These are phyloP conservation scores for Wickerhamiella nectarea DNA, from an alignment of 805 yeast species.

Conservation along the genomic window DNA sequence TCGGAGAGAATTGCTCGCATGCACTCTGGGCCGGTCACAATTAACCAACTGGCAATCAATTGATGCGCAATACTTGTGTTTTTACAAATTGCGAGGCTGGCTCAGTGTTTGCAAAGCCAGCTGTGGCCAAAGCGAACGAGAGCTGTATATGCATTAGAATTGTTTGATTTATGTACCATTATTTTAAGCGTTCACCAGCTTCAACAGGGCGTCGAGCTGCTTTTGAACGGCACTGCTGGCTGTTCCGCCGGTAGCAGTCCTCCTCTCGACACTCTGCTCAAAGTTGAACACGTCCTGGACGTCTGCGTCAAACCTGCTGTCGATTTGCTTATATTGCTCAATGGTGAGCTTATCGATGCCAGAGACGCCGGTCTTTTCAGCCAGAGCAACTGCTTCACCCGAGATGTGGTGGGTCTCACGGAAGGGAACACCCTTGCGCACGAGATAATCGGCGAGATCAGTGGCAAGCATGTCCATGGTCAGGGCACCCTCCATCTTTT, in stretches of 20 bases:
- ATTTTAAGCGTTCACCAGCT: background rate
- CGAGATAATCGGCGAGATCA: conserved; percentile 93
- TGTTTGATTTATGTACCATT: background rate
- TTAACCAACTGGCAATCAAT: too few relatives aligned
- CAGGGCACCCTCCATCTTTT: conserved; percentile 71
- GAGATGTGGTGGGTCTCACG: conserved; percentile 98
- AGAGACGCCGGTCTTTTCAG: conserved; percentile 61
- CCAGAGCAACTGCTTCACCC: conserved; percentile 88
- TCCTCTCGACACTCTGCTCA: conserved; percentile 89
- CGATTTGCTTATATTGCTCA: conserved; percentile 69
- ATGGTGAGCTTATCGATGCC: conserved; percentile 79
- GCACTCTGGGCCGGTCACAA: too few relatives aligned
- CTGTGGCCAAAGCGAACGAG: too few relatives aligned
- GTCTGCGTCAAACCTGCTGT: conserved; percentile 64
- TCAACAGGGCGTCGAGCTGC: conserved; percentile 36
- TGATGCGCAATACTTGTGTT: too few relatives aligned
- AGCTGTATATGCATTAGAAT: too few relatives aligned
- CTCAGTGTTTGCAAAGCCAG: too few relatives aligned
- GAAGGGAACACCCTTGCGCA: conserved; percentile 95
- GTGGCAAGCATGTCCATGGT: conserved; percentile 99
- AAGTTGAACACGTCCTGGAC: conserved; percentile 79
- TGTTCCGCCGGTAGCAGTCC: conserved; percentile 95
- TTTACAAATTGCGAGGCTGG: too few relatives aligned
- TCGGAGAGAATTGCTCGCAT: too few relatives aligned
- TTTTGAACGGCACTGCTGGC: conserved; percentile 77